phyloP scores from a whole-genome alignment of 2,329 filamentous ascomycete species.

The Exutisphaerella laricina region DNA sequence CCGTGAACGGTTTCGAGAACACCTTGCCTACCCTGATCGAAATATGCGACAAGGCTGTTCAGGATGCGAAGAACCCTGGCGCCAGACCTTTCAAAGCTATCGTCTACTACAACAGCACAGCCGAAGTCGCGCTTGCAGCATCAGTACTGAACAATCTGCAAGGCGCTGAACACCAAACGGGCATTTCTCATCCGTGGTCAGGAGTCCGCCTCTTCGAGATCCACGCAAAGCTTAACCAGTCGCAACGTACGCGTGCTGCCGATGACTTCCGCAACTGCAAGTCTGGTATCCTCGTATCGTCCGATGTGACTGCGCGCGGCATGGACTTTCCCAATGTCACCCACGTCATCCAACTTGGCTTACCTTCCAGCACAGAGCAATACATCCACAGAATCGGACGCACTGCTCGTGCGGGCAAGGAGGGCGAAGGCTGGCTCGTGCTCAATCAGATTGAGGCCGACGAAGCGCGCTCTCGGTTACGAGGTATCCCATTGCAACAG shows the following conservation, averaged over 20 bases:
- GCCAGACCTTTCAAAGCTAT: slow-evolving; percentile 84
- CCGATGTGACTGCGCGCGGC: slow-evolving; percentile 48
- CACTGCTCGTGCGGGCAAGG: slow-evolving; percentile 61
- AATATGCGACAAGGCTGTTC: slow-evolving; percentile 49
- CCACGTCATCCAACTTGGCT: slow-evolving; percentile 48
- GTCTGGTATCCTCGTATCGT: slow-evolving; percentile 48
- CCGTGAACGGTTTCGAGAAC: slow-evolving; percentile 66
- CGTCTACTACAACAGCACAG: slow-evolving; percentile 78
- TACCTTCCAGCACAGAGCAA: slow-evolving; percentile 41
- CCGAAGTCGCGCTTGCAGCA: slow-evolving; percentile 61
- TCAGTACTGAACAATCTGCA: slow-evolving; percentile 52
- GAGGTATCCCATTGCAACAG: slow-evolving; percentile 55
- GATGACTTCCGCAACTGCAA: slow-evolving; percentile 63
- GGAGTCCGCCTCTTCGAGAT: slow-evolving; percentile 54
- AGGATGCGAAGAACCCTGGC: slow-evolving; percentile 36
- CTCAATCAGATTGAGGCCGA: slow-evolving; percentile 51
- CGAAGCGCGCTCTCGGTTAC: slow-evolving; percentile 48
- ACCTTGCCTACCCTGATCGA: slow-evolving; percentile 71
- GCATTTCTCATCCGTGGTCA: slow-evolving; percentile 30
- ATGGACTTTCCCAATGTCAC: slow-evolving; percentile 52
- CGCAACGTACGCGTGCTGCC: slow-evolving; percentile 61
- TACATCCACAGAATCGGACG: slow-evolving; percentile 51
- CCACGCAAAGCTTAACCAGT: slow-evolving; percentile 72
- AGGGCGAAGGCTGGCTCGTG: slow-evolving; percentile 66
- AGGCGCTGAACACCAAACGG: slow-evolving; percentile 21